Conservation (phyloP, 2,329 filamentous ascomycete species). For the Westerdykella ornata region DNA sequence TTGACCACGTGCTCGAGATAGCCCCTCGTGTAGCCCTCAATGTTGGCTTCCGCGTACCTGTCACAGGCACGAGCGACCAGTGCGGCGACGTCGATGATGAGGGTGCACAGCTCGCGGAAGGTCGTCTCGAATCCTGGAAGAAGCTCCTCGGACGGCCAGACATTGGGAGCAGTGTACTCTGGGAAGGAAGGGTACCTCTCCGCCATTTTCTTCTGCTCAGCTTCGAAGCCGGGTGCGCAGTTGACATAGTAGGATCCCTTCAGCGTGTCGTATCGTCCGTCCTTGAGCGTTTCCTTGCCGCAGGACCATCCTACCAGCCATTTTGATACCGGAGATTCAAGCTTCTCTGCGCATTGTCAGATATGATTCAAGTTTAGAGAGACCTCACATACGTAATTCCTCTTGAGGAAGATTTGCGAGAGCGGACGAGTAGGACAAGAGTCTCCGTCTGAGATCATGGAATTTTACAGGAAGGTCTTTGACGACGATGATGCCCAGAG, state of each 20-base stretch:
- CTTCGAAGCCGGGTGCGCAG: slow-evolving; percentile 61
- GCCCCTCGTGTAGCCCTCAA: slow-evolving; percentile 65
- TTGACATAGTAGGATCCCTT: slow-evolving; percentile 84
- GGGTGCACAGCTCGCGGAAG: slow-evolving; percentile 66
- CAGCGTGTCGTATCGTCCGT: slow-evolving; percentile 69
- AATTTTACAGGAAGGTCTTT: slow-evolving; percentile 74
- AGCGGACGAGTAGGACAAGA: slow-evolving; percentile 83
- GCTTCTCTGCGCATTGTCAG: slow-evolving; percentile 30
- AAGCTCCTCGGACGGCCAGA: slow-evolving; percentile 67
- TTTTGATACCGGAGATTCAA: slow-evolving; percentile 49
- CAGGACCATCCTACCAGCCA: slow-evolving; percentile 69
- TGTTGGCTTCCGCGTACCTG: slow-evolving; percentile 70
- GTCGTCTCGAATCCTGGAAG: slow-evolving; percentile 70
- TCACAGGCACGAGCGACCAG: slow-evolving; percentile 89
- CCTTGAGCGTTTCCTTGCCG: slow-evolving; percentile 73
- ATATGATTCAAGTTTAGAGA: neutral
- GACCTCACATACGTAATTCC: slow-evolving; percentile 56
- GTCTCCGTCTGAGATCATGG: slow-evolving; percentile 59
- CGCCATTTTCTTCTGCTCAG: slow-evolving; percentile 44
- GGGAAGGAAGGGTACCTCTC: slow-evolving; percentile 61
- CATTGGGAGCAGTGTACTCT: slow-evolving; percentile 82
- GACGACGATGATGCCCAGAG: slow-evolving; percentile 88
- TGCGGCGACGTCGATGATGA: slow-evolving; percentile 85
- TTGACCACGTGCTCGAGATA: slow-evolving; percentile 85
- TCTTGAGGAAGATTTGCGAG: slow-evolving; percentile 69